These are phyloP conservation scores for Podila horticola DNA, from an alignment of 192 early-diverging fungal species.

Conservation along the genomic window DNA sequence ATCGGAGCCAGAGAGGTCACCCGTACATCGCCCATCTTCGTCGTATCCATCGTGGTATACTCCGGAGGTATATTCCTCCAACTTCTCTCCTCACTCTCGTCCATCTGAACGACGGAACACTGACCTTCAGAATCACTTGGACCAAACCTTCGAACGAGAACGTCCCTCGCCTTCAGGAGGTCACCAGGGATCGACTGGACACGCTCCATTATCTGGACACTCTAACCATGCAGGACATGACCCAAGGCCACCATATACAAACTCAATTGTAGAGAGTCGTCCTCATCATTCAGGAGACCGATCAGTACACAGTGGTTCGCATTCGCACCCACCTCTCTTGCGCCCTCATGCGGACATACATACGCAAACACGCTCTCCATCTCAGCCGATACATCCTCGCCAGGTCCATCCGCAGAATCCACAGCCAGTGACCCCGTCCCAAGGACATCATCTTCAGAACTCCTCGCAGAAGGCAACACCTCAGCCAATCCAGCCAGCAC, in stretches of 20 bases:
- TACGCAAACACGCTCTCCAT: neutral
- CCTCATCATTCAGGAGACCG: neutral
- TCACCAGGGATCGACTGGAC: neutral
- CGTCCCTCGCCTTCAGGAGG: neutral
- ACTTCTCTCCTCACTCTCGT: constrained; percentile 5
- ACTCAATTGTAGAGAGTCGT: neutral
- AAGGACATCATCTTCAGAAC: constrained; percentile 6
- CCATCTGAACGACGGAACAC: constrained; percentile 8
- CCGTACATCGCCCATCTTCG: constrained; percentile 4
- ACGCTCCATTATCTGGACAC: neutral
- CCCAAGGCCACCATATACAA: neutral
- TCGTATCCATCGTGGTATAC: constrained; percentile 50
- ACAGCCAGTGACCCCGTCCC: constrained; percentile 3
- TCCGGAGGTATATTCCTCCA: constrained; percentile 27
- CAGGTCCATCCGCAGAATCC: constrained; percentile 1
- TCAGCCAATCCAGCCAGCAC: constrained; percentile 1
- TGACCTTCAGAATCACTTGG: neutral
- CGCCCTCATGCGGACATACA: neutral
- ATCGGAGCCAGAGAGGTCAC: neutral
- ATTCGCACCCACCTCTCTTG: neutral
- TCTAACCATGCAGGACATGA: neutral
- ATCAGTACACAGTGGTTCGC: neutral
- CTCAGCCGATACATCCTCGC: constrained; percentile 10
- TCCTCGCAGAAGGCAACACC: neutral
- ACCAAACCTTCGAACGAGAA: neutral